These are phyloP conservation scores for Aspergillus egyptiacus DNA, from an alignment of 495 filamentous ascomycete species.

Conservation along the genomic window DNA sequence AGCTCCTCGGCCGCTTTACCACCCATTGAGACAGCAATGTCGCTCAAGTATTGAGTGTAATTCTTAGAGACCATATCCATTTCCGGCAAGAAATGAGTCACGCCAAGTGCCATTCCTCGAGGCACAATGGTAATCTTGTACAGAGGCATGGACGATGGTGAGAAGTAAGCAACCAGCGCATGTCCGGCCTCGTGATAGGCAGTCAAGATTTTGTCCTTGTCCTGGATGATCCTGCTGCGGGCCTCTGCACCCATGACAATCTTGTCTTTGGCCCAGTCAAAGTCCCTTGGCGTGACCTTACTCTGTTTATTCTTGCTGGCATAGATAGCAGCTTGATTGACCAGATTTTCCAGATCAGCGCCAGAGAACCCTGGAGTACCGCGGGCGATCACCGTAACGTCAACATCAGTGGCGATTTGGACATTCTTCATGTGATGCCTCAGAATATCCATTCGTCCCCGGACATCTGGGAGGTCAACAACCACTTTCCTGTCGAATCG, in stretches of 20 bases:
- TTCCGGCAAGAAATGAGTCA: constrained; percentile 78
- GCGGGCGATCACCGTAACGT: constrained; percentile 72
- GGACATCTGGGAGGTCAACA: constrained; percentile 90
- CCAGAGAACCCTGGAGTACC: constrained; percentile 90
- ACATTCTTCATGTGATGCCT: constrained; percentile 88
- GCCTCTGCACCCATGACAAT: constrained; percentile 96
- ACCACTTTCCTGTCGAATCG: constrained; percentile 89
- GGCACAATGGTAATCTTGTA: constrained; percentile 98
- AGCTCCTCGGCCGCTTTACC: constrained; percentile 94
- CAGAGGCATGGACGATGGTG: constrained; percentile 61
- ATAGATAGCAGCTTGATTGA: constrained; percentile 91
- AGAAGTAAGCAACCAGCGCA: constrained; percentile 80
- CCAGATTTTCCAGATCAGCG: constrained; percentile 90
- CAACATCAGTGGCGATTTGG: constrained; percentile 69
- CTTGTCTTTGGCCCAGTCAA: constrained; percentile 98
- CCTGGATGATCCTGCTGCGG: constrained; percentile 76
- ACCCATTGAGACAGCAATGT: constrained; percentile 79
- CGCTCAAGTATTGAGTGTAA: constrained; percentile 60
- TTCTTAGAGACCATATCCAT: constrained; percentile 81
- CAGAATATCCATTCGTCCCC: constrained; percentile 85
- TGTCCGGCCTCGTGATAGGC: constrained; percentile 98
- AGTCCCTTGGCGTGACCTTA: constrained; percentile 69
- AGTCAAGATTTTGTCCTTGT: constrained; percentile 81
- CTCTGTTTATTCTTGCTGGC: constrained; percentile 73
- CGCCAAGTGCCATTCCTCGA: constrained; percentile 74